Percentiles rank a stretch among this genome's conserved stretches.
These are phyloP conservation scores for Rachicladosporium sp. DNA, from an alignment of 2,329 filamentous ascomycete genomes.

Conservation along the genomic window DNA sequence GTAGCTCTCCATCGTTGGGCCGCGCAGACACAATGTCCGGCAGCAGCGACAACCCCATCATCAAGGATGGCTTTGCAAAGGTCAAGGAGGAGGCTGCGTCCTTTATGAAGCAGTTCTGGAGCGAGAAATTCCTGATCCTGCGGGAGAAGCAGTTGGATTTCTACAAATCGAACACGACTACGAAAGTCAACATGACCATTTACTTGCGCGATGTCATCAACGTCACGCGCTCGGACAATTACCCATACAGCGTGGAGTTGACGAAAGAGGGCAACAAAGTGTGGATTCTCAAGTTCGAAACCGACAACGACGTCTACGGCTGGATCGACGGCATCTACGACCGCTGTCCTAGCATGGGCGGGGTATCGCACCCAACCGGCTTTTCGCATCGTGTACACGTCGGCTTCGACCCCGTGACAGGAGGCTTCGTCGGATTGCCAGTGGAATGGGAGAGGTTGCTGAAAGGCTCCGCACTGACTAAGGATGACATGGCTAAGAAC, in stretches of 20 bases:
- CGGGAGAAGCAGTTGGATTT: constrained; percentile 91
- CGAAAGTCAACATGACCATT: constrained; percentile 74
- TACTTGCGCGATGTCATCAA: constrained; percentile 77
- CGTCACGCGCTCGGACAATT: constrained; percentile 81
- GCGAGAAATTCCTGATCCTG: constrained; percentile 81
- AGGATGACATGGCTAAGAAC: constrained; percentile 96
- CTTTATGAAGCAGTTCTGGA: constrained; percentile 50
- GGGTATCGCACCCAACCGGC: constrained; percentile 96
- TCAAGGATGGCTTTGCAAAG: constrained; percentile 60
- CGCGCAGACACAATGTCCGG: constrained; percentile 31
- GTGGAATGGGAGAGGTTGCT: constrained; percentile 95
- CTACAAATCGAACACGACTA: constrained; percentile 73
- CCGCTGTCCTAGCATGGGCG: constrained; percentile 91
- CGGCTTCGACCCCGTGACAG: constrained; percentile 88
- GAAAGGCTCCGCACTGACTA: constrained; percentile 92
- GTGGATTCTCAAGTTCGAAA: constrained; percentile 85
- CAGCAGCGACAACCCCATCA: constrained; percentile 25
- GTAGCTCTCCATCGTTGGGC: constrained; percentile 22
- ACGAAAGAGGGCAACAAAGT: constrained; percentile 77
- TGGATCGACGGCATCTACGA: constrained; percentile 99
- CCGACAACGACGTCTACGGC: constrained; percentile 92
- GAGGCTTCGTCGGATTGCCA: constrained; percentile 86
- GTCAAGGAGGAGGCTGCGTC: constrained; percentile 85
- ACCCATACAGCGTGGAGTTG: constrained; percentile 88
- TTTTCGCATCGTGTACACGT: constrained; percentile 96